A percentile compares a stretch with the other conserved stretches of the same genome.
These are phyloP conservation scores for Carallia brachiata DNA, from an alignment of 345 rosid genomes.

Conservation along the genomic window DNA sequence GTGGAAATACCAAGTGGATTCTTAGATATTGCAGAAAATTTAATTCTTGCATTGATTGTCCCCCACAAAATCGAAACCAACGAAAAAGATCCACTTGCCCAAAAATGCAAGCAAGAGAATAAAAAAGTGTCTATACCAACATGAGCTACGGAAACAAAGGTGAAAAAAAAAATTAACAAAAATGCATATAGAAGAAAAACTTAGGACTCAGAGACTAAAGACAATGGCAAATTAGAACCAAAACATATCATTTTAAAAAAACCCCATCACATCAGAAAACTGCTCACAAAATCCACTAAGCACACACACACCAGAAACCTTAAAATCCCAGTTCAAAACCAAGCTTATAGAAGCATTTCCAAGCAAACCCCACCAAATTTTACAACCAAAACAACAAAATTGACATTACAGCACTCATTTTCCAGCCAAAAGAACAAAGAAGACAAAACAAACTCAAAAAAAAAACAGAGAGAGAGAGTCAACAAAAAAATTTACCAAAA, in stretches of 20 bases:
- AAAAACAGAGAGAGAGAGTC: no score
- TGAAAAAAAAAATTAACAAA: background rate
- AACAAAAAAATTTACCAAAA: conserved; percentile 12
- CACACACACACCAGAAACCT: background rate
- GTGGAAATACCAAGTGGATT: background rate
- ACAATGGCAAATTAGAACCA: conserved; percentile 9
- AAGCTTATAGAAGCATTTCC: conserved; percentile 5
- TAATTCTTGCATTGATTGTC: background rate
- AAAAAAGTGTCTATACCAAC: conserved; percentile 5
- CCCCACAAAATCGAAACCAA: background rate
- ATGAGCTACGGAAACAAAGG: conserved; percentile 2
- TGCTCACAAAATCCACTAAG: background rate
- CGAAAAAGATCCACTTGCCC: conserved; percentile 4
- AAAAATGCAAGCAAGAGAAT: background rate
- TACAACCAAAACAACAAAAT: conserved; percentile 13
- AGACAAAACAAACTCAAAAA: background rate
- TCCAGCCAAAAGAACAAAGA: conserved; percentile 8
- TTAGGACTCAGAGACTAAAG: background rate
- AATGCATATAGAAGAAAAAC: background rate
- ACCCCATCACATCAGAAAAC: conserved; percentile 17
- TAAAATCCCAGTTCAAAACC: background rate
- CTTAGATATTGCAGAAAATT: conserved; percentile 19
- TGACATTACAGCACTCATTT: conserved; percentile 17
- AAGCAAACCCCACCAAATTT: conserved; percentile 15
- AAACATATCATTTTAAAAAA: background rate